Percentiles rank a stretch among this genome's conserved stretches.
phyloP scores from a whole-genome alignment of 2,329 filamentous ascomycete genomes.

The Penicillium sp. region DNA sequence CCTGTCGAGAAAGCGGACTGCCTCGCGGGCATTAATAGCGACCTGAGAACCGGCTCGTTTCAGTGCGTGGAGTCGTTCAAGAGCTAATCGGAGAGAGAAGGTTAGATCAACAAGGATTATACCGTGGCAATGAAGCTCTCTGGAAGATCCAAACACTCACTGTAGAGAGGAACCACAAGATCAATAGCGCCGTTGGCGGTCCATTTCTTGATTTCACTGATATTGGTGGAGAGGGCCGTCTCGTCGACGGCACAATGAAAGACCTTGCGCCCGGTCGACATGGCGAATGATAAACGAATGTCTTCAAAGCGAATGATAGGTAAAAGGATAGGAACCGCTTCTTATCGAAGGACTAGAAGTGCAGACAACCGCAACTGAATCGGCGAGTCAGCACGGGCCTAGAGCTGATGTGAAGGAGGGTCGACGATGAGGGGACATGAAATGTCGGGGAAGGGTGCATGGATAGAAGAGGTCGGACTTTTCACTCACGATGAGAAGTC shows the following conservation, averaged over 20 bases:
- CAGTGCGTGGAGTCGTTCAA: constrained; percentile 46
- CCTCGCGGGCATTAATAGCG: constrained; percentile 50
- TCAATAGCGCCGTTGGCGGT: constrained; percentile 48
- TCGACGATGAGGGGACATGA: constrained; percentile 28
- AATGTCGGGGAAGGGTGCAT: constrained; percentile 28
- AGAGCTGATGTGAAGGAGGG: constrained; percentile 28
- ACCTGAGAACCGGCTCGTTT: constrained; percentile 46
- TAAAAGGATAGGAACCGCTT: constrained; percentile 20
- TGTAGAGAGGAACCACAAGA: constrained; percentile 51
- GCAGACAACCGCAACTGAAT: constrained; percentile 32
- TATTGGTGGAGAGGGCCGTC: constrained; percentile 50
- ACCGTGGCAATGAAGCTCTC: not conserved
- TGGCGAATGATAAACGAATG: constrained; percentile 21
- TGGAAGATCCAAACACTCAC: constrained; percentile 32
- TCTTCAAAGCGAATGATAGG: constrained; percentile 9
- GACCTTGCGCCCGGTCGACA: constrained; percentile 45
- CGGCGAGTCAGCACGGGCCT: constrained; percentile 23
- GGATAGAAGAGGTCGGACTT: constrained; percentile 4
- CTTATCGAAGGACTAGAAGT: constrained; percentile 30
- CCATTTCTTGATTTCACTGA: constrained; percentile 53
- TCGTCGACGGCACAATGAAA: constrained; percentile 54
- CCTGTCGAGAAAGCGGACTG: constrained; percentile 51
- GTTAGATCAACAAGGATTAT: constrained; percentile 13
- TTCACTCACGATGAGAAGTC: constrained; percentile 31
- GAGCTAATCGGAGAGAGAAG: constrained; percentile 32